These are phyloP conservation scores for Adansonia rubrostipa DNA, from an alignment of 441 rosid genomes.

Conservation along the genomic window DNA sequence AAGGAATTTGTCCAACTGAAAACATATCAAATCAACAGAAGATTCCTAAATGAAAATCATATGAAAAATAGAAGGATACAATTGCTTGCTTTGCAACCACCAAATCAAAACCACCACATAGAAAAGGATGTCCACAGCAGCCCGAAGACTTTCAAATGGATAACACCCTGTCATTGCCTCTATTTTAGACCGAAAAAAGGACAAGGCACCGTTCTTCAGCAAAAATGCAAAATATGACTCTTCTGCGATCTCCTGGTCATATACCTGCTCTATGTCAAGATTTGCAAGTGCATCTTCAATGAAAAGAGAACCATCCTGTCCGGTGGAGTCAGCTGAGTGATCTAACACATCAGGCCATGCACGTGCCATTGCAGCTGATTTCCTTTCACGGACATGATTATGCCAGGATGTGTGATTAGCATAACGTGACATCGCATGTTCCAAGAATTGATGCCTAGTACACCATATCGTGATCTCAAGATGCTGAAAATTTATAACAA, in stretches of 20 bases:
- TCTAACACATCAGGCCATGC: slow-evolving; percentile 87
- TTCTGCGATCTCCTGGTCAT: slow-evolving; percentile 47
- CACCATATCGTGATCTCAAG: slow-evolving; percentile 82
- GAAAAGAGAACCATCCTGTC: slow-evolving; percentile 76
- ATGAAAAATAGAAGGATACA: slow-evolving; percentile 70
- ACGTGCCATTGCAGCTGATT: slow-evolving; percentile 71
- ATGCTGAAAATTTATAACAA: slow-evolving; percentile 62
- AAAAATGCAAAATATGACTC: slow-evolving; percentile 58
- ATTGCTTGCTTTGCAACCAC: slow-evolving; percentile 95
- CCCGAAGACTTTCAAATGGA: slow-evolving; percentile 84
- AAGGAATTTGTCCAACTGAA: slow-evolving; percentile 3
- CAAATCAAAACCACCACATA: slow-evolving; percentile 79
- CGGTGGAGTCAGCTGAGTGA: slow-evolving; percentile 52
- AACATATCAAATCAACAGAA: slow-evolving; percentile 27
- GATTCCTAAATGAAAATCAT: slow-evolving; percentile 8
- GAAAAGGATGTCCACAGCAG: slow-evolving; percentile 86
- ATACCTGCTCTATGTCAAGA: slow-evolving; percentile 66
- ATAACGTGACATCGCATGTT: slow-evolving; percentile 56
- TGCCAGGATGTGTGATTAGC: slow-evolving; percentile 57
- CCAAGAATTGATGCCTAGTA: slow-evolving; percentile 71
- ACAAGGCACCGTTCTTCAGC: slow-evolving; percentile 52
- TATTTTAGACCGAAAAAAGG: slow-evolving; percentile 60
- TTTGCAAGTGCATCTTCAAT: slow-evolving; percentile 92
- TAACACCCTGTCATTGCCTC: slow-evolving; percentile 78
- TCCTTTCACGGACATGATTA: slow-evolving; percentile 63